These are phyloP conservation scores for Magnaporthiopsis rhizophila DNA, from an alignment of 2,329 filamentous ascomycete genomes.

Conservation along the genomic window DNA sequence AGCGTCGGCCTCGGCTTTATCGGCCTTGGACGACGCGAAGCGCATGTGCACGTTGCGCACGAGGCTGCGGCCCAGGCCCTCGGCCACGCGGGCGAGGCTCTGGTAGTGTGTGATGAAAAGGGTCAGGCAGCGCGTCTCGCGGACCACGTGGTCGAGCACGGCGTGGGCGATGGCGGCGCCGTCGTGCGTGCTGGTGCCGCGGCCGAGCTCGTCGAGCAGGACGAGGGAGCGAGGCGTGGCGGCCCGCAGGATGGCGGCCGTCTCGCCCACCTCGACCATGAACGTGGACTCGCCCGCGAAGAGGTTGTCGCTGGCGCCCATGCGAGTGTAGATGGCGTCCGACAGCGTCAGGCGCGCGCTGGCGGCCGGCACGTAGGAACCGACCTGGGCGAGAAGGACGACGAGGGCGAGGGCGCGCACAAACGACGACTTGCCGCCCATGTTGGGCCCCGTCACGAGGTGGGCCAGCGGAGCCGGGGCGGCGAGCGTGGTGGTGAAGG, in stretches of 20 bases:
- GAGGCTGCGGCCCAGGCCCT: conserved; percentile 50
- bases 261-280: conserved; percentile 96
- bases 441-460: conserved; percentile 93
- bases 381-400: conserved; percentile 88
- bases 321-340: conserved; percentile 89
- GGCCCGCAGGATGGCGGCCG: conserved; percentile 79
- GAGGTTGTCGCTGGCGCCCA: conserved; percentile 94
- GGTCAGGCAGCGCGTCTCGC: conserved; percentile 66
- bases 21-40: conserved; percentile 48
- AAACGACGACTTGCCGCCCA: conserved; percentile 98
- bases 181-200: conserved; percentile 91
- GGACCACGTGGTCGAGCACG: conserved; percentile 77
- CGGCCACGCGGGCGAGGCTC: conserved; percentile 62
- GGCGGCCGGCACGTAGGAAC: conserved; percentile 82
- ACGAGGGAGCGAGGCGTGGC: conserved; percentile 80
- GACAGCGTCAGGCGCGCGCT: conserved; percentile 69
- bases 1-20: conserved; percentile 4
- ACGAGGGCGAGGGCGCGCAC: conserved; percentile 89
- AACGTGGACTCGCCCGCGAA: conserved; percentile 92
- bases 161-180: conserved; percentile 92
- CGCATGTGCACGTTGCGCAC: conserved; percentile 93
- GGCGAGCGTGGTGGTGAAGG: conserved; percentile 73
- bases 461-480: conserved; percentile 61
- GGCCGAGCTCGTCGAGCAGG: conserved; percentile 88
- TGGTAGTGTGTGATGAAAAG: conserved; percentile 99